phyloP scores from a whole-genome alignment of 2,329 filamentous ascomycete genomes.

The Ophiocordyceps unilateralis region DNA sequence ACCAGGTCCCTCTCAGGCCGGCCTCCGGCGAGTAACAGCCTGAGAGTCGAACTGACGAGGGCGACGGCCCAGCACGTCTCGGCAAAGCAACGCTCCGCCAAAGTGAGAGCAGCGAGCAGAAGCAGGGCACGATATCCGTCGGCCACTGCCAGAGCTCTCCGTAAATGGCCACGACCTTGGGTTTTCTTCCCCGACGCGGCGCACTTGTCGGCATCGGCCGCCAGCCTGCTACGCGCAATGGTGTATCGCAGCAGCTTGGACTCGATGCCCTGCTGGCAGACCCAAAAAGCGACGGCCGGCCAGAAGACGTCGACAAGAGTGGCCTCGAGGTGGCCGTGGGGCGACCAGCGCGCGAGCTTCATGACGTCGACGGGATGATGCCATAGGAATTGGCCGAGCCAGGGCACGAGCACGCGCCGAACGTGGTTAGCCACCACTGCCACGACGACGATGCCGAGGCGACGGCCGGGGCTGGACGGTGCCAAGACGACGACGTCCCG shows the following conservation, averaged over 20 bases:
- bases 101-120: slow-evolving; percentile 10
- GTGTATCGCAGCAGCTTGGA: background rate
- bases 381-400: slow-evolving; percentile 13
- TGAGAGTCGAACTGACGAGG: slow-evolving; percentile 9
- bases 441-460: slow-evolving; percentile 7
- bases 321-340: slow-evolving; percentile 16
- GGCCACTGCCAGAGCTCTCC: background rate
- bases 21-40: slow-evolving; percentile 4
- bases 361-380: slow-evolving; percentile 15
- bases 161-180: background rate
- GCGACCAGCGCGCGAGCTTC: slow-evolving; percentile 17
- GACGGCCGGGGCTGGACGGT: background rate
- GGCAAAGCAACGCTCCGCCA: slow-evolving; percentile 13
- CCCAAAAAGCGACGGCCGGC: slow-evolving; percentile 4
- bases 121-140: slow-evolving; percentile 5
- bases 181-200: too few relatives aligned
- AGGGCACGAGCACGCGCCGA: slow-evolving; percentile 14
- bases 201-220: too few relatives aligned
- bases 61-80: slow-evolving; percentile 11
- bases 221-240: background rate
- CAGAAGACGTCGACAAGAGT: slow-evolving; percentile 5
- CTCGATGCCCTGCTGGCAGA: background rate
- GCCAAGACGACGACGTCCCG: background rate
- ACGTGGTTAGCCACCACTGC: slow-evolving; percentile 23
- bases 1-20: slow-evolving; percentile 3